These are phyloP conservation scores for Adansonia gregorii DNA, from an alignment of 441 rosid species.

Conservation along the genomic window DNA sequence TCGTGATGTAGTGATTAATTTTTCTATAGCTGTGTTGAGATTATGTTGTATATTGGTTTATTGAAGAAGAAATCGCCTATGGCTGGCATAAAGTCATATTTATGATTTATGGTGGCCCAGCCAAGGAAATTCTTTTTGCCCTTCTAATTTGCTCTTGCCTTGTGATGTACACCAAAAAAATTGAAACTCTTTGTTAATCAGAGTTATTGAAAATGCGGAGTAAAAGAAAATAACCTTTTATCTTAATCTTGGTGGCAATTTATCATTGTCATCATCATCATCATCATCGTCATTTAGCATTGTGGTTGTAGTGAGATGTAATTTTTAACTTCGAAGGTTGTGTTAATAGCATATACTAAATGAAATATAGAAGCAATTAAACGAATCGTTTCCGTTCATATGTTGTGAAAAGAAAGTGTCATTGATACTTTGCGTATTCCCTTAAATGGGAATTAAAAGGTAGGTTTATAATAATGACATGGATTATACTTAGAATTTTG, in stretches of 20 bases:
- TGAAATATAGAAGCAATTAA: no score
- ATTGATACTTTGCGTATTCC: no score
- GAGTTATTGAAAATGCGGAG: constrained; percentile 35
- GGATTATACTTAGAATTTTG: constrained; percentile 1
- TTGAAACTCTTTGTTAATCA: constrained; percentile 32
- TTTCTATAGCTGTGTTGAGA: constrained; percentile 39
- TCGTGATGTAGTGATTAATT: constrained; percentile 28
- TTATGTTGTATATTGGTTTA: constrained; percentile 25
- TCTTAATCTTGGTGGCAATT: neutral
- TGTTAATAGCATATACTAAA: no score
- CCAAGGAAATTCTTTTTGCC: constrained; percentile 44
- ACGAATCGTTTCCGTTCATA: no score
- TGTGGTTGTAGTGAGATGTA: no score
- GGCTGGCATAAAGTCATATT: neutral
- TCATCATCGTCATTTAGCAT: no score
- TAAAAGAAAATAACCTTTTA: constrained; percentile 10
- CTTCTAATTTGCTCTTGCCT: constrained; percentile 23
- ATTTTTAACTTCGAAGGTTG: no score
- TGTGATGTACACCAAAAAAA: constrained; percentile 41
- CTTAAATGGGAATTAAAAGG: no score
- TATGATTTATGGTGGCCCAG: constrained; percentile 63
- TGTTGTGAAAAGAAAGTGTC: no score
- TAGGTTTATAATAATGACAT: neutral
- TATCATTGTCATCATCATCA: neutral
- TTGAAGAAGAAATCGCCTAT: neutral